Evolutionary conservation across 768 basidiomycete genomes (phyloP).

Genomic region (Lyophyllum atratum): DNA sequence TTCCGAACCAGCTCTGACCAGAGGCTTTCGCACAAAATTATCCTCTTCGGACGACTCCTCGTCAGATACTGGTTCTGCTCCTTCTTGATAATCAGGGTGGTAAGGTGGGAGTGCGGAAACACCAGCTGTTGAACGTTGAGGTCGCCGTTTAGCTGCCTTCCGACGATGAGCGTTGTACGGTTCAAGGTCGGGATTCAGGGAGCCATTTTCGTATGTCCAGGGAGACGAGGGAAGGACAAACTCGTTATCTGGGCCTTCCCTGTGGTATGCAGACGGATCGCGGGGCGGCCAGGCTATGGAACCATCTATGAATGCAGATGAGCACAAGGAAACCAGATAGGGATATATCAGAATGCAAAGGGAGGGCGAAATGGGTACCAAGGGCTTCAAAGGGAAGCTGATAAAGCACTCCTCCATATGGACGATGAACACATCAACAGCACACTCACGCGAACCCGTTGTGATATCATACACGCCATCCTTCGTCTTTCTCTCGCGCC

Average conservation of each 20-base stretch:
- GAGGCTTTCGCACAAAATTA: constrained; percentile 22
- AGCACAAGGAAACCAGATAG: neutral
- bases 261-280: constrained; percentile 49
- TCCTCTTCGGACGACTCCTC: constrained; percentile 29
- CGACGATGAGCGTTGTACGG: constrained; percentile 53
- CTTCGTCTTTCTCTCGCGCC: constrained; percentile 20
- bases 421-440: neutral
- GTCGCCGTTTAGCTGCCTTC: constrained; percentile 19
- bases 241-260: constrained; percentile 34
- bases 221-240: constrained; percentile 63
- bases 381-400: constrained; percentile 3
- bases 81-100: constrained; percentile 66
- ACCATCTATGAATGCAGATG: constrained; percentile 22
- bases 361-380: neutral
- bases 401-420: constrained; percentile 17
- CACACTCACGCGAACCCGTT: constrained; percentile 14
- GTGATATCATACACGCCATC: constrained; percentile 17
- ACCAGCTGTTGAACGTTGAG: constrained; percentile 29
- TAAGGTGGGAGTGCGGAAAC: constrained; percentile 68
- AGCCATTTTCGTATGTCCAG: constrained; percentile 84
- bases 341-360: neutral
- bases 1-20: constrained; percentile 74
- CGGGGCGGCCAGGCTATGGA: constrained; percentile 68
- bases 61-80: constrained; percentile 22
- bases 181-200: constrained; percentile 73